Percentiles rank a stretch among this genome's conserved stretches.
Conservation (phyloP, 1,284 basidiomycete species). For the Ceratorhiza oryzae-sativae region DNA sequence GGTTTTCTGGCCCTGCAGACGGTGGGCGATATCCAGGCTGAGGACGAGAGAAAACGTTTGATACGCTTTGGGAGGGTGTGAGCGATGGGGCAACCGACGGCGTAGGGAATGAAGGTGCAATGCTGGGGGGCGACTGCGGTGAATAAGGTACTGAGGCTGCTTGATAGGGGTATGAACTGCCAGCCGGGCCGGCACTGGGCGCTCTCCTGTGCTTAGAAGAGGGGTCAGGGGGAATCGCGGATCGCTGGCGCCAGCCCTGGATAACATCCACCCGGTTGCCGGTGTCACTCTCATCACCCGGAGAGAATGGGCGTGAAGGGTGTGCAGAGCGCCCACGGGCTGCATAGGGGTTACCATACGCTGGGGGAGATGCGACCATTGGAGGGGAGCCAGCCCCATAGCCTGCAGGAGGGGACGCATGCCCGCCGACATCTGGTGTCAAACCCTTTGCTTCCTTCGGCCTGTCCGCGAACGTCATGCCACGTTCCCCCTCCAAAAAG, state of each 20-base stretch:
- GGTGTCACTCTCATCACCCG: background rate
- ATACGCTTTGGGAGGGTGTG: slow-evolving; percentile 31
- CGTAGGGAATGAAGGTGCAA: slow-evolving; percentile 7
- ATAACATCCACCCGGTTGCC: slow-evolving; percentile 3
- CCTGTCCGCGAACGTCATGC: slow-evolving; percentile 36
- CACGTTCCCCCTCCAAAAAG: slow-evolving; percentile 26
- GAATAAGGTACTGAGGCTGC: slow-evolving; percentile 5
- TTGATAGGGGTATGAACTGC: slow-evolving; percentile 28
- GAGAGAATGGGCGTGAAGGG: background rate
- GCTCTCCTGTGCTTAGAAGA: slow-evolving; percentile 10
- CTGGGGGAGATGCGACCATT: background rate
- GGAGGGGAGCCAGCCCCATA: slow-evolving; percentile 11
- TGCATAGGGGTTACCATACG: slow-evolving; percentile 1
- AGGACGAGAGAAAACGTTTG: slow-evolving; percentile 26
- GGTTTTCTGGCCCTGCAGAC: background rate
- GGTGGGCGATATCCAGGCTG: slow-evolving; percentile 19
- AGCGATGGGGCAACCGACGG: slow-evolving; percentile 25
- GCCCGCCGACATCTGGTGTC: slow-evolving; percentile 7
- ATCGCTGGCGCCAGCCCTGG: slow-evolving; percentile 32
- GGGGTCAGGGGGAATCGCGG: slow-evolving; percentile 20
- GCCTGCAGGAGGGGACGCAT: slow-evolving; percentile 11
- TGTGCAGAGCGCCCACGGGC: slow-evolving; percentile 18
- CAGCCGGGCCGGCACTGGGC: slow-evolving; percentile 10
- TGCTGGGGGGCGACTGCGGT: slow-evolving; percentile 5
- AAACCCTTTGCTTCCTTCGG: slow-evolving; percentile 27